Evolutionary conservation across 768 basidiomycete genomes (phyloP), one percentile per base, ranked within the genome.

Genomic region (Thelephora aurantiotincta): DNA sequence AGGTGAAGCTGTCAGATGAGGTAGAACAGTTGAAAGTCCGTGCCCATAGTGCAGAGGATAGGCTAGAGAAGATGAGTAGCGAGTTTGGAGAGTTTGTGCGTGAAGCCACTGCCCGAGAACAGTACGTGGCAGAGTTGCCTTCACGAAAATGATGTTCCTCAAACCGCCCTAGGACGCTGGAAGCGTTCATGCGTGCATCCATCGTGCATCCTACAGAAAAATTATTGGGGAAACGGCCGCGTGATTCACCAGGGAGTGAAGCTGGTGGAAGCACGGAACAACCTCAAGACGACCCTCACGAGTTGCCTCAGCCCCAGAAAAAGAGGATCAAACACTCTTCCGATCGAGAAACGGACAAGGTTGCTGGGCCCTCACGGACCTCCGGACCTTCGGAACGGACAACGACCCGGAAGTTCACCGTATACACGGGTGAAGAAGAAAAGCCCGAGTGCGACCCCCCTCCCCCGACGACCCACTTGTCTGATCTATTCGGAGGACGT

Each of bases 401-500:
- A 30, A 30, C 9, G 5, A 30, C 26, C 26, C 26, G 26, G 5
- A 30, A 30, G 37, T 78, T 78, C 55, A 65, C 68, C 4, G 61
- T 79, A 26, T 77, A 72, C 56, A 67, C 60, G 48, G 76, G 72
- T 16, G 62, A 63, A 20, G 68, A 59, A 46, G 58, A 58, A 14
- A 18, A 45, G 51, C 48, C 9, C 48, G 50, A 35, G 2, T 55
- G 49, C 45, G 57, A 59, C 18, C 55, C 52, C 1, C 71, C 68
- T 16, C 77, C 73, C 13, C 74, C 75, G 2, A 77, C 66, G 2
- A 69, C 71, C 33, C 68, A 60, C 47, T 65, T 80, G 6, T 72
- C 77, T 4, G 73, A 72, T 44, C 70, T 72, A 48, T 78, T 77
- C 54, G 62, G 63, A 3, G 58, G 66, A 14, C 50, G 68, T 2